Base-by-base conservation (phyloP, 331 rosid genomes). In the Spiraea crenata region DNA sequence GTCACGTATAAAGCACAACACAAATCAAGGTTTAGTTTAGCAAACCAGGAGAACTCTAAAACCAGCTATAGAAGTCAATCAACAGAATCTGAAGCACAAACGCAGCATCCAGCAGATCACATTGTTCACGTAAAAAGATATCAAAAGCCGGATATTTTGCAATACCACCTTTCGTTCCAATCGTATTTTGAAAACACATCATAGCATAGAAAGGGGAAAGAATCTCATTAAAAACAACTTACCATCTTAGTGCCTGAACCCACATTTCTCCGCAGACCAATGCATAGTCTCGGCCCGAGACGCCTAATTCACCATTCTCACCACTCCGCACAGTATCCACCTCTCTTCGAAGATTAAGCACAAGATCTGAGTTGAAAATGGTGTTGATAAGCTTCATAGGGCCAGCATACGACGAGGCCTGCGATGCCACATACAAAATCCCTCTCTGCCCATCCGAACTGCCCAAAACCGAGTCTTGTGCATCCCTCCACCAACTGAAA, bases 401-500 rank as follows among this genome's bases (percentile, higher is more conserved):
- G 59, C 95, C 99, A 8, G 76, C 87, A 71, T 84, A 91, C 0
- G 86, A 81, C 12, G 97, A 85, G 77, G 86, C 77, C 7, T 89
- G 83, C 15, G 83, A 77, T 25, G 85, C 87, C 49, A 90, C 83
- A 72, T 79, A 89, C 34, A 76, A 74, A 72, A 91, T 79, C 74
- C 91, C 97, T 72, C 74, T 83, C 81, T 71, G 85, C 80, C 77
- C 86, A 80, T 76, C 83, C n/a, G 77, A 78, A 82, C 79, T 96
- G 41, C 70, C 89, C n/a, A 80, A 71, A 67, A 87, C 77, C 70
- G 95, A 81, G 83, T 87, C 93, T 67, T 85, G 87, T 48, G 99
- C 90, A 64, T 89, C 91, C 85, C 87, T 93, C 99, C 99, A 93
- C 99, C 99, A 93, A 84, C 99, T 91, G 87, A 76, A 78, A 45